Conservation (phyloP, 2,329 filamentous ascomycete species). For the Achaetomium macrosporum region DNA sequence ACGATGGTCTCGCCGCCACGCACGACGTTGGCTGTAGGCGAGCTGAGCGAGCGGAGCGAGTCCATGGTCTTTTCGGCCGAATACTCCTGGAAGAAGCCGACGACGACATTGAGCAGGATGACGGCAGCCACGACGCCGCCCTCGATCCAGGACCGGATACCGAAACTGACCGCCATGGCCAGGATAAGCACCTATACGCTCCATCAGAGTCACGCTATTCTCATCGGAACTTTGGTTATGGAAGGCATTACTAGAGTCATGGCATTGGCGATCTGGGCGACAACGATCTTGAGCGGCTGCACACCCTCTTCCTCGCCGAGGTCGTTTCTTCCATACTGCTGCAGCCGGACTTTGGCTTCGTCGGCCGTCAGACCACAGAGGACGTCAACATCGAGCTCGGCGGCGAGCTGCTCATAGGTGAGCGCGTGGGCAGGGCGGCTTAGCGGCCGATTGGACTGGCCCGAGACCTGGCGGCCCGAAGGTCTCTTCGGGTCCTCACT, state of each 20-base stretch:
- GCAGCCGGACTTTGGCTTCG: constrained; percentile 54
- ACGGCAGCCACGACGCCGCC: constrained; percentile 62
- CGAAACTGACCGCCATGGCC: constrained; percentile 65
- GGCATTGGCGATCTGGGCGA: constrained; percentile 69
- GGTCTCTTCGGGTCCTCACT: constrained; percentile 23
- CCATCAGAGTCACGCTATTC: too few relatives aligned
- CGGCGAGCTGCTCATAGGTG: constrained; percentile 53
- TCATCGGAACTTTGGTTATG: neutral
- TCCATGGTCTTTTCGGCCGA: constrained; percentile 59
- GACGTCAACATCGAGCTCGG: constrained; percentile 55
- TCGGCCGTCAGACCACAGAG: constrained; percentile 59
- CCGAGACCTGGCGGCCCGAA: constrained; percentile 31
- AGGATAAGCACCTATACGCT: constrained; percentile 57
- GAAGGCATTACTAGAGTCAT: constrained; percentile 60
- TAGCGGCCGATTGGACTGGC: constrained; percentile 45
- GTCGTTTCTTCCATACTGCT: constrained; percentile 61
- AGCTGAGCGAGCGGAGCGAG: constrained; percentile 53
- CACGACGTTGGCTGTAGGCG: constrained; percentile 53
- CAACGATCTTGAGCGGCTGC: constrained; percentile 63
- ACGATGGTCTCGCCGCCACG: constrained; percentile 48
- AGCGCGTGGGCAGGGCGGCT: constrained; percentile 59
- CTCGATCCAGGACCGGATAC: constrained; percentile 61
- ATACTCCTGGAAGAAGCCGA: constrained; percentile 58
- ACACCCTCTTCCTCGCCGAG: constrained; percentile 65
- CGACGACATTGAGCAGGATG: constrained; percentile 61